Evolutionary conservation across 2,329 filamentous ascomycete genomes (phyloP).

Genomic region (Chaetomiaceae sp.): DNA sequence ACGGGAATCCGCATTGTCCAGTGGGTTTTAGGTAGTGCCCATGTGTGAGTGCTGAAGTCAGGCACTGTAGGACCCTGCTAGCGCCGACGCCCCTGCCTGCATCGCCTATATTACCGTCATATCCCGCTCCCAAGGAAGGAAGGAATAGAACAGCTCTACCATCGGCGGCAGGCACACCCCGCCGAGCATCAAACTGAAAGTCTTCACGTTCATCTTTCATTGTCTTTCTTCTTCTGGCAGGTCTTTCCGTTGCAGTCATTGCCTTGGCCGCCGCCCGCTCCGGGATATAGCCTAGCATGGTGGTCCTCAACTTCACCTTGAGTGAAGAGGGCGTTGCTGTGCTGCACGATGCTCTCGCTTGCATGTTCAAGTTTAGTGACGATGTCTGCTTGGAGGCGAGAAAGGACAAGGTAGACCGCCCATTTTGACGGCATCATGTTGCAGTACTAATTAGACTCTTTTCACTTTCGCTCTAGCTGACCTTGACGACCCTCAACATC

Average conservation of each 20-base stretch:
- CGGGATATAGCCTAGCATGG: slow-evolving; percentile 39
- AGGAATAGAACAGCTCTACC: no score
- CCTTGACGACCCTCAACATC: slow-evolving; percentile 71
- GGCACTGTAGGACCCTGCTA: no score
- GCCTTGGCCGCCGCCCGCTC: neutral
- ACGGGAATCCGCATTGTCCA: no score
- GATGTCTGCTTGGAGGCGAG: slow-evolving; percentile 70
- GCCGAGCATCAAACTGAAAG: no score
- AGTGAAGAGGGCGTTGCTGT: slow-evolving; percentile 67
- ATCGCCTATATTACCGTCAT: no score
- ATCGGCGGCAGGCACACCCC: no score
- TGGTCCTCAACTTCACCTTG: slow-evolving; percentile 67
- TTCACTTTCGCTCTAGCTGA: slow-evolving; percentile 61
- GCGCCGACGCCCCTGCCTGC: no score
- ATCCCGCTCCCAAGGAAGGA: no score
- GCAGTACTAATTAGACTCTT: no score
- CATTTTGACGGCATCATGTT: neutral
- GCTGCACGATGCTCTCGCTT: slow-evolving; percentile 68
- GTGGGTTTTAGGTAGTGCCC: no score
- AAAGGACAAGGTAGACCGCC: slow-evolving; percentile 55
- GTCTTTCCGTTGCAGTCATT: neutral
- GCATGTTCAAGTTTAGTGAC: slow-evolving; percentile 75
- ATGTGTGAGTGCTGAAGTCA: no score
- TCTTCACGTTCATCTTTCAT: no score
- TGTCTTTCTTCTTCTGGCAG: neutral